Base-by-base conservation (phyloP, 75 land plant genomes). In the Pseudotsuga menziesii region DNA sequence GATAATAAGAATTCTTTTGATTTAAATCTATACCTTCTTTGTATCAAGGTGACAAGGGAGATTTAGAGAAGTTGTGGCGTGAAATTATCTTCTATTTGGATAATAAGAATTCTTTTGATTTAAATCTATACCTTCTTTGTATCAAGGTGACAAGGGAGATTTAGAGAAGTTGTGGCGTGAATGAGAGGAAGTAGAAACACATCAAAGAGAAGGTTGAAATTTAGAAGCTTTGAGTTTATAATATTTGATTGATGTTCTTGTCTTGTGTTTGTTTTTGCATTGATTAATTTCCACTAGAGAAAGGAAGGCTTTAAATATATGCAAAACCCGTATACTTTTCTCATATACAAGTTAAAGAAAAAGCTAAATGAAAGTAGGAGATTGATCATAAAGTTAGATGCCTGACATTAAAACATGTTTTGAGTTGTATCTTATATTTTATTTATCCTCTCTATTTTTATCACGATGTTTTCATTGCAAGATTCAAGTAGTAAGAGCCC, bases 301-400 rank as follows among this genome's bases (percentile, higher is more conserved):
- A 82, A 82, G 93, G 89, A n/a, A 80, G 93, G 56, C 55, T 93
- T 58, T 93, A 89, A 81, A 93, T 93, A 19, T 93, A 92, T 76
- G 93, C 96, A 9, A 92, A 83, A 75, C 92, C 92, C 75, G 88
- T 88, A 20, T 88, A 92, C 87, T 85, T 85, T 74, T 89, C 87
- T 62, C 84, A 81, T 56, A 87, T 75, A 67, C 84, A 82, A 71
- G 90, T 87, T 41, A 91, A 93, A 70, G 90, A 79, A 74, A 89
- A 84, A 52, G 98, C 93, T 84, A 57, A 80, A 78, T 78, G 81
- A 39, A 84, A 84, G 78, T 62, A 92, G 63, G 97, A 96, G 70
- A 79, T 88, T 63, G 94, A 93, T 58, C 82, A 97, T 66, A 94
- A 93, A 75, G 93, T 89, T 73, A 97, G 93, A 57, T 86, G 94